These are phyloP conservation scores for Boletus semigastroideus DNA, from an alignment of 1,284 basidiomycete species.

Conservation along the genomic window DNA sequence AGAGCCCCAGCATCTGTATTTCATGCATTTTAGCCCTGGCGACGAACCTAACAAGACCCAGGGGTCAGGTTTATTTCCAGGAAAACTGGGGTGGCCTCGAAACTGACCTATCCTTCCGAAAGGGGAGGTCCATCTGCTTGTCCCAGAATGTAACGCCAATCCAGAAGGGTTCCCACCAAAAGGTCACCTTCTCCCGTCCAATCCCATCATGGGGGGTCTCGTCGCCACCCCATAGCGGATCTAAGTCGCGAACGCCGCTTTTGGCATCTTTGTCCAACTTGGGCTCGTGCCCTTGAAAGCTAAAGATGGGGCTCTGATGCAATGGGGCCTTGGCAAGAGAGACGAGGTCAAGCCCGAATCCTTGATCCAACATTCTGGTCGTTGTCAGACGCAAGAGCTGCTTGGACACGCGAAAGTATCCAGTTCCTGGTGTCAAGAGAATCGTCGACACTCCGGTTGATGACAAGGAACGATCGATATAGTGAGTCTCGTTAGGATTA, in stretches of 20 bases:
- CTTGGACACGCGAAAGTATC: conserved; percentile 92
- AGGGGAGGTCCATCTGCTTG: conserved; percentile 82
- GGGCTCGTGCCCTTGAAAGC: conserved; percentile 65
- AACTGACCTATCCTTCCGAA: conserved; percentile 75
- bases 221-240: conserved; percentile 83
- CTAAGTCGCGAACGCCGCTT: conserved; percentile 51
- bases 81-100: background rate
- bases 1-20: conserved; percentile 88
- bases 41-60: conserved; percentile 60
- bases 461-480: conserved; percentile 92
- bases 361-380: conserved; percentile 94
- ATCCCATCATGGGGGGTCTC: conserved; percentile 40
- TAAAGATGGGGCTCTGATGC: conserved; percentile 89
- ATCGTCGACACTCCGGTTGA: conserved; percentile 88
- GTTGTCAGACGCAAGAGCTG: conserved; percentile 89
- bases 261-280: conserved; percentile 46
- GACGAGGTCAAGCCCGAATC: conserved; percentile 87
- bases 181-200: conserved; percentile 49
- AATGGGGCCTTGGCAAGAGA: conserved; percentile 91
- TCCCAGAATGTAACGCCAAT: conserved; percentile 81
- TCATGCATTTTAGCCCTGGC: conserved; percentile 93
- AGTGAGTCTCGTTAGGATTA: conserved; percentile 93
- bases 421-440: conserved; percentile 91
- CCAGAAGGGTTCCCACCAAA: conserved; percentile 90
- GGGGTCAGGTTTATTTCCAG: background rate